These are phyloP conservation scores for Huntiella omanensis DNA, from an alignment of 2,329 filamentous ascomycete species.

Conservation along the genomic window DNA sequence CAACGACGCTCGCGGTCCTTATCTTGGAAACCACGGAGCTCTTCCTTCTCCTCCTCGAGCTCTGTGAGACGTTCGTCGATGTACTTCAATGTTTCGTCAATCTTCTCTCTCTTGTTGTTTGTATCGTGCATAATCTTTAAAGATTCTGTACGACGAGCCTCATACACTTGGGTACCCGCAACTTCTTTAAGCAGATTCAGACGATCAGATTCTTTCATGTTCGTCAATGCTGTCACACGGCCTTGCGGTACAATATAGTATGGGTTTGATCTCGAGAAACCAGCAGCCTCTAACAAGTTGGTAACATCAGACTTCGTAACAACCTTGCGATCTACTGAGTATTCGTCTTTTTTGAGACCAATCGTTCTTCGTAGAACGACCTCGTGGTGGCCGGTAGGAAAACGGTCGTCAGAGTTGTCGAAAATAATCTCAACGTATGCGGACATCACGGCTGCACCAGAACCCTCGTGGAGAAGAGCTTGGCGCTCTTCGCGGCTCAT, in stretches of 20 bases:
- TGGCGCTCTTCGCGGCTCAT: constrained; percentile 93
- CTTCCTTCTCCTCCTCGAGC: constrained; percentile 92
- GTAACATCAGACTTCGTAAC: constrained; percentile 87
- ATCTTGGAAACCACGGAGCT: constrained; percentile 81
- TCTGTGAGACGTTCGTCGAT: constrained; percentile 81
- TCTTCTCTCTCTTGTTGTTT: constrained; percentile 83
- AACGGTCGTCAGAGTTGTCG: constrained; percentile 90
- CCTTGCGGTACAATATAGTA: constrained; percentile 99
- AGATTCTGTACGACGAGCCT: constrained; percentile 75
- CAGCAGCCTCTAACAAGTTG: constrained; percentile 86
- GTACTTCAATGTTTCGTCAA: constrained; percentile 77
- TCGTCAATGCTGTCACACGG: constrained; percentile 84
- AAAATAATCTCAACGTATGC: constrained; percentile 99
- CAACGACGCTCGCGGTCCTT: constrained; percentile 85
- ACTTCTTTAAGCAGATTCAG: constrained; percentile 88
- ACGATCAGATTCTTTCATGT: constrained; percentile 93
- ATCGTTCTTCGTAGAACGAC: constrained; percentile 85
- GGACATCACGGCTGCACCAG: constrained; percentile 93
- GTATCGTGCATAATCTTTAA: constrained; percentile 95
- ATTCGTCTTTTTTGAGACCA: constrained; percentile 95
- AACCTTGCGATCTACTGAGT: constrained; percentile 91
- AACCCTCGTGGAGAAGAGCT: constrained; percentile 91
- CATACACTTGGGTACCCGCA: constrained; percentile 94
- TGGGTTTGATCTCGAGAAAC: constrained; percentile 90
- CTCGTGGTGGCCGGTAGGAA: constrained; percentile 81